phyloP scores from a whole-genome alignment of 768 basidiomycete species.

The Chalciporus sphaerocephalus region DNA sequence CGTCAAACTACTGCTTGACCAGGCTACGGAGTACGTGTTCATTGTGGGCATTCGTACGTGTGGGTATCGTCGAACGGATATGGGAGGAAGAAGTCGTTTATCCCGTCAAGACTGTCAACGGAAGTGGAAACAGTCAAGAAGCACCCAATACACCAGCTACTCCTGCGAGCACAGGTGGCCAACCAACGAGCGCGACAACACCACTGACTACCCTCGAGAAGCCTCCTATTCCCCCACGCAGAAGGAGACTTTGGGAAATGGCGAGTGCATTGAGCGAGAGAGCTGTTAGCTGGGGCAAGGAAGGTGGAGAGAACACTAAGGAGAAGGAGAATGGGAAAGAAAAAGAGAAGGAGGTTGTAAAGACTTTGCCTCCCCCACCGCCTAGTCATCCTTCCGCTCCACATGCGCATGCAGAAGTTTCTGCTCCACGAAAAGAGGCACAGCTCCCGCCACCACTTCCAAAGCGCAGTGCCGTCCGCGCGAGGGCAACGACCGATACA shows the following conservation, averaged over 20 bases:
- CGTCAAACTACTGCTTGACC: conserved; percentile 79
- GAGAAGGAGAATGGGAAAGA: conserved; percentile 37
- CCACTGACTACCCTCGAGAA: conserved; percentile 31
- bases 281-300: conserved; percentile 53
- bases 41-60: conserved; percentile 84
- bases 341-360: conserved; percentile 3
- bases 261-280: conserved; percentile 57
- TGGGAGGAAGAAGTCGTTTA: conserved; percentile 76
- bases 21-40: conserved; percentile 85
- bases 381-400: conserved; percentile 26
- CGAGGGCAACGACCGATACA: conserved; percentile 12
- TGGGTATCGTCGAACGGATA: conserved; percentile 74
- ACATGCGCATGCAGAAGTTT: conserved; percentile 15
- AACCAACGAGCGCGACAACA: background rate
- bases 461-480: conserved; percentile 41
- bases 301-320: conserved; percentile 26
- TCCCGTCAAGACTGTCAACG: conserved; percentile 22
- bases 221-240: conserved; percentile 61
- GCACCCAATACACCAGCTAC: background rate
- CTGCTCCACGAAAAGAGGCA: conserved; percentile 7
- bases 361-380: conserved; percentile 17
- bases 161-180: background rate
- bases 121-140: conserved; percentile 7
- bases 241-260: conserved; percentile 64
- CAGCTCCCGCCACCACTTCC: conserved; percentile 47